Evolutionary conservation across 2,329 filamentous ascomycete genomes (phyloP).

Genomic region (Macrophomina phaseolina): DNA sequence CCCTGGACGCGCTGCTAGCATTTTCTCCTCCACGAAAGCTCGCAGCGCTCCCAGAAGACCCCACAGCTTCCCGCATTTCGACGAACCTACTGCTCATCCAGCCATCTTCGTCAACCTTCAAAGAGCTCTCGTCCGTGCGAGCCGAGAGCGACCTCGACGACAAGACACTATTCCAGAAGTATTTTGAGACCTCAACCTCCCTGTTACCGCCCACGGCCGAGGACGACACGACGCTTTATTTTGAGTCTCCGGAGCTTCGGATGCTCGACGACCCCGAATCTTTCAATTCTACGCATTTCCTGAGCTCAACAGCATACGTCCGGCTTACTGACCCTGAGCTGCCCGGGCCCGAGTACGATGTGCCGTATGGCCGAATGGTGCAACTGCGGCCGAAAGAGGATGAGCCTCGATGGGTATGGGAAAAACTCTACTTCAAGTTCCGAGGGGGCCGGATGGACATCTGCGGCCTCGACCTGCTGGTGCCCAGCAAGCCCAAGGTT

Average conservation of each 20-base stretch:
- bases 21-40: slow-evolving; percentile 46
- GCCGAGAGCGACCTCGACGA: slow-evolving; percentile 34
- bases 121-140: slow-evolving; percentile 39
- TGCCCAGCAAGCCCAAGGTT: slow-evolving; percentile 10
- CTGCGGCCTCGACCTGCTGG: slow-evolving; percentile 59
- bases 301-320: slow-evolving; percentile 52
- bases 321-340: slow-evolving; percentile 54
- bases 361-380: slow-evolving; percentile 50
- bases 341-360: slow-evolving; percentile 57
- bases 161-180: slow-evolving; percentile 41
- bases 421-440: slow-evolving; percentile 56
- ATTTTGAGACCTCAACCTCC: slow-evolving; percentile 39
- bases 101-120: slow-evolving; percentile 41
- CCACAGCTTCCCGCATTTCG: slow-evolving; percentile 39
- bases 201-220: slow-evolving; percentile 40
- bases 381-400: slow-evolving; percentile 51
- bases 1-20: slow-evolving; percentile 51
- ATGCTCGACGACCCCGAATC: slow-evolving; percentile 26
- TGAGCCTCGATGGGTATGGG: slow-evolving; percentile 56
- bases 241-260: slow-evolving; percentile 42
- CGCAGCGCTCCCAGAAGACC: slow-evolving; percentile 42
- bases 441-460: slow-evolving; percentile 58
- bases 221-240: slow-evolving; percentile 46
- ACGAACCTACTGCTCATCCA: slow-evolving; percentile 47
- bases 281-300: slow-evolving; percentile 54